Percentiles rank a stretch among this genome's conserved stretches.
Evolutionary conservation across 148 eudicot species (phyloP).

Genomic region (Persicaria maculosa): DNA sequence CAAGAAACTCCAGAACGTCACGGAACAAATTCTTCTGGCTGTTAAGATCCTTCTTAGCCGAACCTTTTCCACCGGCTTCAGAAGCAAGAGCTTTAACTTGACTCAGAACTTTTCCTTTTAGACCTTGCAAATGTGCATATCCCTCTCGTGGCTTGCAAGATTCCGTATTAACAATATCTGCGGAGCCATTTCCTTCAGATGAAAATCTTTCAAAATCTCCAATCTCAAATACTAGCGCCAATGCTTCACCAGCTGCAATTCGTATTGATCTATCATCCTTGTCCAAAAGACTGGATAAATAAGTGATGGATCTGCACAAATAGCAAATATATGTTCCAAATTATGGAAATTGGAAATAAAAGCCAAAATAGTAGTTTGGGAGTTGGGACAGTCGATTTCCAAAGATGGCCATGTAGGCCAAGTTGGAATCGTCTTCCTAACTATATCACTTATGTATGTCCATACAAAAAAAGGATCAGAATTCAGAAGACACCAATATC

Average conservation of each 20-base stretch:
- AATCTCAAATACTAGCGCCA: conserved; percentile 66
- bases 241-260: conserved; percentile 88
- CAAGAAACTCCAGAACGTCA: conserved; percentile 63
- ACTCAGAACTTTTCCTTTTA: conserved; percentile 52
- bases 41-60: conserved; percentile 73
- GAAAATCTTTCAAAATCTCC: conserved; percentile 57
- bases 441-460: no score
- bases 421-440: no score
- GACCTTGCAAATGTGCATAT: conserved; percentile 36
- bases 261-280: conserved; percentile 77
- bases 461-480: no score
- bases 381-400: no score
- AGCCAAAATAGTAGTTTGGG: no score
- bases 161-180: conserved; percentile 26
- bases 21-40: conserved; percentile 53
- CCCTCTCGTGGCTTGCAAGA: conserved; percentile 18
- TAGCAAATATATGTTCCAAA: not conserved
- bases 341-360: no score
- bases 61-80: conserved; percentile 72
- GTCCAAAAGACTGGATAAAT: conserved; percentile 56
- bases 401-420: no score
- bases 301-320: conserved; percentile 54
- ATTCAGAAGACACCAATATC: no score
- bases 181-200: conserved; percentile 27
- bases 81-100: conserved; percentile 62